Base-by-base conservation (phyloP, 306 rosid species). In the Cucumis cinereus region DNA sequence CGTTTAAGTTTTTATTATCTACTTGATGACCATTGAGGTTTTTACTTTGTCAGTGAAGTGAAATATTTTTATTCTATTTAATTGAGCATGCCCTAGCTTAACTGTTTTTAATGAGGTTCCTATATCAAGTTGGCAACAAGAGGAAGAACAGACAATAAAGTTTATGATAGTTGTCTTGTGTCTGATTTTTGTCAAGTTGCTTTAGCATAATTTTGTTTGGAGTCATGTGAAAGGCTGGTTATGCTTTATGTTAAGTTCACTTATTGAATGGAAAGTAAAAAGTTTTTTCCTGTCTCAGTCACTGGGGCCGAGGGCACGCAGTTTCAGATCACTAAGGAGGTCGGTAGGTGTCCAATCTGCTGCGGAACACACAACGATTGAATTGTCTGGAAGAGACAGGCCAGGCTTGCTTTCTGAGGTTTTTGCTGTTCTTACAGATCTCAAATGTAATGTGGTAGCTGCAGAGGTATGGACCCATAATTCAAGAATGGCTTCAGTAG, bases 381-480 rank as follows among this genome's bases (percentile, higher is more conserved):
- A 93, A 80, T 93, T 93, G 40, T 85, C 91, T 8, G 98, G 98
- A 64, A 88, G 88, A 1, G 98, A 93, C 84, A 82, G 98, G 69
- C 96, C 97, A 12, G 98, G 98, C 47, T 84, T 93, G 78, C 86
- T 93, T 63, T 93, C 98, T 17, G 98, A 93, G 85, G 83, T 93
- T 23, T 91, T 89, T 84, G 98, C 98, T 0, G 96, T 93, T 83
- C 98, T 93, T 8, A 59, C 94, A 19, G 94, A 90, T 82, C 97
- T 93, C 77, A 89, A 78, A 70, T 93, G 97, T 63, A 91, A 84
- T 80, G 96, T 93, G 49, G 94, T 87, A 61, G 91, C 82, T 70
- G 96, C 97, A 16, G 97, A 90, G 85, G 84, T 93, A 74, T 93
- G 98, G 98, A 93, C 98, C 12, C 98, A 93, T 79, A 93, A 91